Evolutionary conservation across 2,329 filamentous ascomycete species (phyloP).

Genomic region (Phyllosticta paracitricarpa): DNA sequence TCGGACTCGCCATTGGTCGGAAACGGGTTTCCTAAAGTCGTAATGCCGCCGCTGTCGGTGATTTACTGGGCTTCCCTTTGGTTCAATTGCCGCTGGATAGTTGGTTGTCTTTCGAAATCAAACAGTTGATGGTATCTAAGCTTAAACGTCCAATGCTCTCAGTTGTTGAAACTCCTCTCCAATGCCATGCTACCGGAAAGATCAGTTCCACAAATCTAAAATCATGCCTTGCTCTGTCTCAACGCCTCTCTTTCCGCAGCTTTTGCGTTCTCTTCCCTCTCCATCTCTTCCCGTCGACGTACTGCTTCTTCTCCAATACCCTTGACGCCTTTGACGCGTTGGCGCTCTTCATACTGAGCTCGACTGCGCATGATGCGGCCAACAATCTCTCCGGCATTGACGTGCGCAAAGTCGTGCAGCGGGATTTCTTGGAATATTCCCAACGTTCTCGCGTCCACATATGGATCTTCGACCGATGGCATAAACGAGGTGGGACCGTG

Average conservation of each 20-base stretch:
- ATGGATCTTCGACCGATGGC: slow-evolving; percentile 50
- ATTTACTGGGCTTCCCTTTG: neutral
- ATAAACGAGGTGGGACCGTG: slow-evolving; percentile 95
- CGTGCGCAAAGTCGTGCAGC: slow-evolving; percentile 68
- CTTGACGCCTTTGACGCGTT: slow-evolving; percentile 84
- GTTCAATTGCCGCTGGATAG: neutral
- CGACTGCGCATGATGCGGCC: slow-evolving; percentile 79
- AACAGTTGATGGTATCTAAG: neutral
- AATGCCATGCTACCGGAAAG: neutral
- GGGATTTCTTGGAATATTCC: slow-evolving; percentile 75
- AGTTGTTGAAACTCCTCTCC: neutral
- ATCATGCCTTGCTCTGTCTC: neutral
- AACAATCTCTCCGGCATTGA: slow-evolving; percentile 90
- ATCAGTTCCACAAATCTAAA: neutral
- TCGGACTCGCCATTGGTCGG: neutral
- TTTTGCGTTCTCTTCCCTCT: slow-evolving; percentile 19
- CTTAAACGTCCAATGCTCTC: neutral
- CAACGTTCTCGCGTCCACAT: slow-evolving; percentile 68
- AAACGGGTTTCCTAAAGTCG: neutral
- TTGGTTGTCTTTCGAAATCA: neutral
- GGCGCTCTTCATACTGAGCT: slow-evolving; percentile 81
- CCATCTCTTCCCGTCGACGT: slow-evolving; percentile 27
- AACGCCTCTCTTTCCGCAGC: slow-evolving; percentile 5
- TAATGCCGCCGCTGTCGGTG: neutral
- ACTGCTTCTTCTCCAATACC: slow-evolving; percentile 56